These are phyloP conservation scores for Calocybe indica DNA, from an alignment of 768 basidiomycete genomes.

Conservation along the genomic window DNA sequence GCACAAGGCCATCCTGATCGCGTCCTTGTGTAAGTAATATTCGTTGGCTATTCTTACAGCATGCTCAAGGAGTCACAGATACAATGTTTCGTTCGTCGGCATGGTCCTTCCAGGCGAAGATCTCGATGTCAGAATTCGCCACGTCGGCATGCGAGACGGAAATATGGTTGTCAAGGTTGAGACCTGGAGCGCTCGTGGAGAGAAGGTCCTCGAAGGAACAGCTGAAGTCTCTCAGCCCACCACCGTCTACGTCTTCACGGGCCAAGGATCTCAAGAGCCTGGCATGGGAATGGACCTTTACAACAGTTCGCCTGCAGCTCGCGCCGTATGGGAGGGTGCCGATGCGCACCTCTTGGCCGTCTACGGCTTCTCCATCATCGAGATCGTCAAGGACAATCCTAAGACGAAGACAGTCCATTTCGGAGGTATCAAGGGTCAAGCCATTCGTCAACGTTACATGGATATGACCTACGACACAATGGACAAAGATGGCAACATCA, in stretches of 20 bases:
- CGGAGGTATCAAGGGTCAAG: constrained; percentile 98
- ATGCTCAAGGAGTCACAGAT: constrained; percentile 37
- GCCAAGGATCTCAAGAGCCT: constrained; percentile 95
- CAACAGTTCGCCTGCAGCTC: constrained; percentile 86
- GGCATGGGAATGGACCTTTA: constrained; percentile 99
- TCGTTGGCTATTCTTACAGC: constrained; percentile 2
- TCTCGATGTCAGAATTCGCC: constrained; percentile 80
- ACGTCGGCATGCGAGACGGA: constrained; percentile 88
- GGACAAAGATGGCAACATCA: constrained; percentile 94
- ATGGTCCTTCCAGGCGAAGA: constrained; percentile 94
- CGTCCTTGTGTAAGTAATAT: constrained; percentile 66
- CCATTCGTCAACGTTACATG: constrained; percentile 98
- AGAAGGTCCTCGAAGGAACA: constrained; percentile 88
- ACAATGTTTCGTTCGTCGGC: constrained; percentile 92
- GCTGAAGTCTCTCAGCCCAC: constrained; percentile 91
- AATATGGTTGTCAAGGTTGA: constrained; percentile 89
- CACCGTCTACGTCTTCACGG: constrained; percentile 96
- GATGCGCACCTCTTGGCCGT: constrained; percentile 90
- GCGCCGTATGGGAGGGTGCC: constrained; percentile 95
- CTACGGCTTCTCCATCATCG: constrained; percentile 97
- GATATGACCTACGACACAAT: constrained; percentile 97
- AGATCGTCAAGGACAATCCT: constrained; percentile 98
- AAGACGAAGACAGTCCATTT: constrained; percentile 99
- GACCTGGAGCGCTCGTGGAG: constrained; percentile 77
- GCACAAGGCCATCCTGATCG: constrained; percentile 91